phyloP scores from a whole-genome alignment of 148 eudicot genomes.

The Vaccinium darrowii region DNA sequence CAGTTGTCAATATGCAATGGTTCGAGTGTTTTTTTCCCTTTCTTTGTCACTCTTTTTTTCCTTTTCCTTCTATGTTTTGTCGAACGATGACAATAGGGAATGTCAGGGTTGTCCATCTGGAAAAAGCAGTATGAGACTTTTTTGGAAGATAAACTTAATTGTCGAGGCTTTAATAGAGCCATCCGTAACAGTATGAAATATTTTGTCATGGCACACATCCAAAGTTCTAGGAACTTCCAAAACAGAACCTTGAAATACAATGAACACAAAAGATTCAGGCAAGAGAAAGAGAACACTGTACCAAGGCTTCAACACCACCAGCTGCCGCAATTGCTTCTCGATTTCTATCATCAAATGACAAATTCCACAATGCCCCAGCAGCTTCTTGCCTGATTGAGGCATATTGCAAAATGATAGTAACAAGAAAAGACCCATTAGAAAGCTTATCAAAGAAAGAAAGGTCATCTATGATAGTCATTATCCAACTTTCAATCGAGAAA shows the following conservation, averaged over 20 bases:
- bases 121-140: not conserved
- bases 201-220: not conserved
- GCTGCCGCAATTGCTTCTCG: conserved; percentile 93
- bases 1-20: not conserved
- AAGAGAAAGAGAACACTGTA: conserved; percentile 31
- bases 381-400: conserved; percentile 83
- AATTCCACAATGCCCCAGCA: conserved; percentile 98
- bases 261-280: not conserved
- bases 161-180: not conserved
- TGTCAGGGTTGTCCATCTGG: not conserved
- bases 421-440: not conserved
- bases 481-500: conserved; percentile 2
- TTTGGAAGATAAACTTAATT: not conserved
- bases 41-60: not conserved
- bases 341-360: conserved; percentile 93
- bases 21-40: not conserved
- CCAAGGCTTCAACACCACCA: conserved; percentile 99
- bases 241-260: not conserved
- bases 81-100: not conserved
- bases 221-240: conserved; percentile 6
- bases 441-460: not conserved
- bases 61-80: not conserved
- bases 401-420: not conserved
- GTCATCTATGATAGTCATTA: not conserved
- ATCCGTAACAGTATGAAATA: not conserved